A percentile compares a stretch with the other conserved stretches of the same genome.
These are phyloP conservation scores for Ceratocystis colombiana DNA, from an alignment of 2,329 filamentous ascomycete species.

Conservation along the genomic window DNA sequence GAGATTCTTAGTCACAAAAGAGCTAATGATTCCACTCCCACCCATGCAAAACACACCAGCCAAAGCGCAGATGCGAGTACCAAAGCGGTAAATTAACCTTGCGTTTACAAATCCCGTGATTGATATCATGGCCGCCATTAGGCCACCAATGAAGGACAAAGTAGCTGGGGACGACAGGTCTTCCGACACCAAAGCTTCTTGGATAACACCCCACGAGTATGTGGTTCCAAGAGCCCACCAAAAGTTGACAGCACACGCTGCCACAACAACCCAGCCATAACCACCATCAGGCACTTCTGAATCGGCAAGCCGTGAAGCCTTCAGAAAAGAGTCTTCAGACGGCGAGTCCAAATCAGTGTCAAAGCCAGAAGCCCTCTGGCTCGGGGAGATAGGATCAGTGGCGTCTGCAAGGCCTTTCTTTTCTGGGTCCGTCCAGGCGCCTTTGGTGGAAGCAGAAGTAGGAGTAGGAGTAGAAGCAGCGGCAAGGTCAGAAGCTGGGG, in stretches of 20 bases:
- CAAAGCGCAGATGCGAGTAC: slow-evolving; percentile 39
- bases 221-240: slow-evolving; percentile 49
- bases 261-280: slow-evolving; percentile 48
- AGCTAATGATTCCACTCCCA: slow-evolving; percentile 39
- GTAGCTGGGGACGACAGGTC: slow-evolving; percentile 41
- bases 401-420: slow-evolving; percentile 8
- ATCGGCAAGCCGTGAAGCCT: slow-evolving; percentile 39
- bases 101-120: slow-evolving; percentile 44
- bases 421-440: background rate
- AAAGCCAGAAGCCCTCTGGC: background rate
- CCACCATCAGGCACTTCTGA: slow-evolving; percentile 43
- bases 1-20: slow-evolving; percentile 33
- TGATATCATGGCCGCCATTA: slow-evolving; percentile 42
- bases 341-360: slow-evolving; percentile 13
- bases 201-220: slow-evolving; percentile 52
- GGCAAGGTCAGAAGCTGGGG: background rate
- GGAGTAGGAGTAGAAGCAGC: background rate
- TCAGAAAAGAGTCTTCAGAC: slow-evolving; percentile 29
- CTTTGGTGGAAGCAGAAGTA: background rate
- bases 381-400: background rate
- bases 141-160: slow-evolving; percentile 49
- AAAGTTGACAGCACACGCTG: slow-evolving; percentile 40
- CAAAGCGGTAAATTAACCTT: slow-evolving; percentile 41
- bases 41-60: slow-evolving; percentile 44
- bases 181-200: slow-evolving; percentile 44